phyloP scores from a whole-genome alignment of 768 basidiomycete species.

The Suillus paluster region DNA sequence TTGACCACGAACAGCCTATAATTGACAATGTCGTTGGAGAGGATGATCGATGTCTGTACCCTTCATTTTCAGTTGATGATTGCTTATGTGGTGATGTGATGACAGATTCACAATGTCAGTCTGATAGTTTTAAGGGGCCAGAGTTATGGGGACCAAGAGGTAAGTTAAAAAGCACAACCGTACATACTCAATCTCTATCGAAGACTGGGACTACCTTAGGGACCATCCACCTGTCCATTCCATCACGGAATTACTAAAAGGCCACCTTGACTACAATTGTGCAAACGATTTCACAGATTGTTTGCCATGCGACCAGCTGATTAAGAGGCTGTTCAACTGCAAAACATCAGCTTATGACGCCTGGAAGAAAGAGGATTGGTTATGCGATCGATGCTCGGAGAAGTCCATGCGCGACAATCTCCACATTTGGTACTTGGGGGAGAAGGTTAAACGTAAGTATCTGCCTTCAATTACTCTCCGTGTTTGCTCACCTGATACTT shows the following conservation, averaged over 20 bases:
- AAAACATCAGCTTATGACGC: conserved; percentile 20
- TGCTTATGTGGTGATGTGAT: conserved; percentile 8
- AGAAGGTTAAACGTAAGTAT: conserved; percentile 23
- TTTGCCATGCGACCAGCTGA: conserved; percentile 13
- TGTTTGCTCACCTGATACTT: not conserved
- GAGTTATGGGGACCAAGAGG: conserved; percentile 31
- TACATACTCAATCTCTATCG: not conserved
- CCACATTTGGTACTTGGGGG: conserved; percentile 30
- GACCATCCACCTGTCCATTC: conserved; percentile 4
- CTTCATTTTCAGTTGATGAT: not conserved
- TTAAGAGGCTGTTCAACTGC: conserved; percentile 19
- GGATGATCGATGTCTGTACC: conserved; percentile 22
- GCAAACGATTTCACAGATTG: conserved; percentile 13
- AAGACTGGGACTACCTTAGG: conserved; percentile 22
- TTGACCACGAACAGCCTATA: conserved; percentile 19
- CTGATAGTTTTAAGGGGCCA: conserved; percentile 9
- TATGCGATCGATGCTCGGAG: conserved; percentile 36
- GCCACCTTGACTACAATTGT: conserved; percentile 5
- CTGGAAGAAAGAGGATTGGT: conserved; percentile 36
- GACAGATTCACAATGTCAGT: conserved; percentile 18
- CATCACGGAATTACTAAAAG: conserved; percentile 10
- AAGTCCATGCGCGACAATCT: conserved; percentile 28
- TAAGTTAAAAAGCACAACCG: conserved; percentile 17
- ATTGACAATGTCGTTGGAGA: conserved; percentile 18
- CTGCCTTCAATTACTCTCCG: not conserved